phyloP scores from a whole-genome alignment of 352 stramenopile species.

The Thalassiosira ordinaria region DNA sequence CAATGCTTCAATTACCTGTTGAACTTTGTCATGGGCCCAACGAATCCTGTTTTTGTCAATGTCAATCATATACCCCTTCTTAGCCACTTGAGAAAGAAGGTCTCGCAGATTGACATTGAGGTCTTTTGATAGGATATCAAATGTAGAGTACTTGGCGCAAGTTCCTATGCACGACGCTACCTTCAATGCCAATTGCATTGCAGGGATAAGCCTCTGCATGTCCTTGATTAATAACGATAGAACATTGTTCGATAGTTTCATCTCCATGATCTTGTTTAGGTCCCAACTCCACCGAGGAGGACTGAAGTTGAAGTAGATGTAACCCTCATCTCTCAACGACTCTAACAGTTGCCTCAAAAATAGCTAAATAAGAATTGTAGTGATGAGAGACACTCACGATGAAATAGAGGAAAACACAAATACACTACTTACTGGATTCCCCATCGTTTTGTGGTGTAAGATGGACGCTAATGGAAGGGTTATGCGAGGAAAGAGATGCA shows the following conservation, averaged over 20 bases:
- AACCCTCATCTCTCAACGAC: slow-evolving; percentile 16
- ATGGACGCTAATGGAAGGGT: slow-evolving; percentile 43
- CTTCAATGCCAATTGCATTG: slow-evolving; percentile 40
- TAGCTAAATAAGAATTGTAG: no score
- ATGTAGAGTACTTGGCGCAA: slow-evolving; percentile 15
- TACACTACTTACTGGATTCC: no score
- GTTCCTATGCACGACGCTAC: slow-evolving; percentile 45
- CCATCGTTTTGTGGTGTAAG: slow-evolving; percentile 37
- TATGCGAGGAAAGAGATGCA: slow-evolving; percentile 37
- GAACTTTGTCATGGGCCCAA: slow-evolving; percentile 46
- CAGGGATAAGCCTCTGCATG: slow-evolving; percentile 32
- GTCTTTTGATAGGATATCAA: slow-evolving; percentile 39
- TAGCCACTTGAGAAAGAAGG: slow-evolving; percentile 8
- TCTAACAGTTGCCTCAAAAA: slow-evolving; percentile 18
- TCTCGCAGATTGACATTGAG: slow-evolving; percentile 17
- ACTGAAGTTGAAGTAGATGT: slow-evolving; percentile 36
- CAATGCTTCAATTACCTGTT: no score
- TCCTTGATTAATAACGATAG: slow-evolving; percentile 35
- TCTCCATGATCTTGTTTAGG: slow-evolving; percentile 36
- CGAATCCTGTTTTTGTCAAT: not conserved
- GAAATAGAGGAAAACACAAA: no score
- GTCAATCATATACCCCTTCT: slow-evolving; percentile 15
- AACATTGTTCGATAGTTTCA: slow-evolving; percentile 46
- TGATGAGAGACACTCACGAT: no score
- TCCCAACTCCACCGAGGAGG: slow-evolving; percentile 31